Conservation (phyloP, 1,139 yeast species). For the Hemisphaericaspora xylofermentans region DNA sequence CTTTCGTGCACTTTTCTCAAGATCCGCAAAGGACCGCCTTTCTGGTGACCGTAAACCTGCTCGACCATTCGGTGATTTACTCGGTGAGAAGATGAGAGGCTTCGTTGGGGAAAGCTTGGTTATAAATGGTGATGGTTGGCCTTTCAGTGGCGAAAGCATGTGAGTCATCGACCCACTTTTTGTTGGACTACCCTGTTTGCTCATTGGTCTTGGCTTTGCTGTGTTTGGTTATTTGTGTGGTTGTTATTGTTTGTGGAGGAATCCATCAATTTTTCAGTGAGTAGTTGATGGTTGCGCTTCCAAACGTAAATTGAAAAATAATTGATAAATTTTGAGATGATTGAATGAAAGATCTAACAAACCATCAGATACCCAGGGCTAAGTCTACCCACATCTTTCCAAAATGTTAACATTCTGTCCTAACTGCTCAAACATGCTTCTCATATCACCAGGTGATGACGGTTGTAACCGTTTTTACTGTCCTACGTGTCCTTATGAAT, state of each 20-base stretch:
- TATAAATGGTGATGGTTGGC: constrained; percentile 27
- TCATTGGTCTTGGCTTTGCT: neutral
- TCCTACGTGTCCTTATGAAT: constrained; percentile 92
- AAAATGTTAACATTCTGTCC: constrained; percentile 94
- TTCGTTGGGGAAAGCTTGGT: constrained; percentile 11
- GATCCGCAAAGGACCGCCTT: constrained; percentile 37
- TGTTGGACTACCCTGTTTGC: neutral
- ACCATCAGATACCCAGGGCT: neutral
- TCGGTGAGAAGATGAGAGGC: neutral
- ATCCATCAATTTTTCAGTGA: neutral
- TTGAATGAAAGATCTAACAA: too few relatives aligned
- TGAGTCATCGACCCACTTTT: constrained; percentile 7
- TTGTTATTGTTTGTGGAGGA: neutral
- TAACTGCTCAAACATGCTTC: constrained; percentile 84
- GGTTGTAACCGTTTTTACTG: constrained; percentile 66
- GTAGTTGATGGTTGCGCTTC: neutral
- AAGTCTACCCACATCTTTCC: neutral
- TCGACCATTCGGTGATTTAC: constrained; percentile 27
- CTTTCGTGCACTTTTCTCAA: constrained; percentile 52
- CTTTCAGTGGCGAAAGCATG: constrained; percentile 23
- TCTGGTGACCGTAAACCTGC: constrained; percentile 48
- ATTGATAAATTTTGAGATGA: neutral
- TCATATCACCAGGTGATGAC: constrained; percentile 43
- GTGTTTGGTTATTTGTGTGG: neutral
- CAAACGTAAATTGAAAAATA: neutral